Evolutionary conservation across 2,329 filamentous ascomycete species (phyloP), one percentile per base, ranked within the genome.

Genomic region (Talaromyces albobiverticillius): DNA sequence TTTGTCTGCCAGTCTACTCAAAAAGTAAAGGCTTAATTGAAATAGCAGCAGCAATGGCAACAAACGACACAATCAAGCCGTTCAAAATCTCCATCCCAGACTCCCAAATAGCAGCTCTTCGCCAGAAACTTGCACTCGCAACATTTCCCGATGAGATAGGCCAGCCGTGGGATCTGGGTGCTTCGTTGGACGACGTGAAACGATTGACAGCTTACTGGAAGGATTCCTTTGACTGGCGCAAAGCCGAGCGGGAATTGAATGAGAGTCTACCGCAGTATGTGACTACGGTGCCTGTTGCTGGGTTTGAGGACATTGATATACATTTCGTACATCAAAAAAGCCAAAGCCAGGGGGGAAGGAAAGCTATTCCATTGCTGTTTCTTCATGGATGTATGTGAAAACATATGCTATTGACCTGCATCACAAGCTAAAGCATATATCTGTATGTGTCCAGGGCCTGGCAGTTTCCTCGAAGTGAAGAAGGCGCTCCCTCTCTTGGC

Each of bases 281-380:
- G 1, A 80, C 79, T 0, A 64, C 62, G 2, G 71, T 88, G 7
- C 59, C 72, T 0, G 77, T 87, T 0, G 76, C 82, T 10, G 83
- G 80, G 0, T 87, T 85, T 60, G 83, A 77, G 2, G 71, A 76
- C 0, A 64, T 88, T 46, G 75, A 84, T 31, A 73, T 89, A 3
- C 86, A 89, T 68, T 87, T 85, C 64, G 67, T 89, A 2, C 82
- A 87, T 63, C 76, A 85, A 59, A 74, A 68, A 50, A 83, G 79
- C 60, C 63, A 69, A 1, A 72, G 72, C 4, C 13, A 5, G 2
- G 60, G 76, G 1, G 73, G 75, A 4, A 26, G 50, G 5, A 38
- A 25, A 18, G 83, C 83, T 1, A 81, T 89, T 40, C 86, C 87
- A 0, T 64, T 89, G 26, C 66, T 89, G 1, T 88, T 89, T 64